Base-by-base conservation (phyloP, 805 yeast species). In the Candida quercuum region DNA sequence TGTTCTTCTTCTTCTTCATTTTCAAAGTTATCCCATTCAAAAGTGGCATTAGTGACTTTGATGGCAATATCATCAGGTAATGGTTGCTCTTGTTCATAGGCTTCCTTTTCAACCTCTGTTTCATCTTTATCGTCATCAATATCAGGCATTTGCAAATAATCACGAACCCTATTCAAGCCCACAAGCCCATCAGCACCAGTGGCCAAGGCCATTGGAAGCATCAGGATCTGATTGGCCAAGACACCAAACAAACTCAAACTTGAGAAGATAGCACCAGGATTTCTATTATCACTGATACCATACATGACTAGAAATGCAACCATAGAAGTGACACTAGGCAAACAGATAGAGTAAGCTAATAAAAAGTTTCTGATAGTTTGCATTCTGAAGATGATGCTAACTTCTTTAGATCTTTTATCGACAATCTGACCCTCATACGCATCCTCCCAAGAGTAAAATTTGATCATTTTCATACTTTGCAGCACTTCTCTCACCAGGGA, bases 381-480 rank as follows among this genome's bases (percentile, higher is more conserved):
- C 66, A 84, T 72, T 33, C 59, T 63, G 49, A 74, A 67, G 46
- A 86, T 66, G 36, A 68, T 61, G 8, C 48, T 45, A 72, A 81
- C 76, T 59, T 86, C 95, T 19, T 64, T 57, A 1, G 48, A 48
- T 52, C 96, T 71, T 26, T 74, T 63, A 4, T 66, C 66, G 6
- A 74, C 49, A 30, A 86, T 71, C 32, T 72, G 57, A 11, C 67
- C 56, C 37, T 68, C 66, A 57, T 85, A 86, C 1, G 95, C 86
- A 20, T 68, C 69, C 61, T 87, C 95, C 95, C 95, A 86, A 2
- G 91, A 81, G 55, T 86, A 86, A 57, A 71, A 84, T 63, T 86
- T 86, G 61, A 86, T 82, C 56, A 81, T 71, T 48, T 76, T 80
- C 61, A 81, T 71, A 50, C 76, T 73, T 44, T 68, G 71, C 43